Conservation (phyloP, 805 yeast genomes). For the Lipomyces orientalis region DNA sequence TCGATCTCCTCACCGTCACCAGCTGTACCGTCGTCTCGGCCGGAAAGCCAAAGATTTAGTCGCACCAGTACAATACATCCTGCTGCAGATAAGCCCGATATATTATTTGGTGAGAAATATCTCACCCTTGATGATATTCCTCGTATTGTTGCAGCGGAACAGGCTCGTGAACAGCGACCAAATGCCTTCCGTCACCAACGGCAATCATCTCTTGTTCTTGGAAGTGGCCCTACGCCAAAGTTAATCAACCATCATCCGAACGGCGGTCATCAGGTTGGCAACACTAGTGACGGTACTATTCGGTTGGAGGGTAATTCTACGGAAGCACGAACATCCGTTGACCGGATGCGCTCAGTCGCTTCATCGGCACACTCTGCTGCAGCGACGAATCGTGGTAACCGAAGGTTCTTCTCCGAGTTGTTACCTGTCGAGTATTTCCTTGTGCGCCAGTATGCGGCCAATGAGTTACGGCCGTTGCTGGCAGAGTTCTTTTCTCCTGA, state of each 20-base stretch:
- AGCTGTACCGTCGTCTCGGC: neutral
- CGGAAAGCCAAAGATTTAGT: neutral
- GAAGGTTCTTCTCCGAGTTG: conserved; percentile 48
- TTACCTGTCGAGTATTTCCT: conserved; percentile 61
- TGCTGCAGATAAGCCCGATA: conserved; percentile 21
- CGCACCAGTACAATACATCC: neutral
- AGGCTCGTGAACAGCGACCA: conserved; percentile 90
- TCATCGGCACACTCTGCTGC: conserved; percentile 18
- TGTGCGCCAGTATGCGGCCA: conserved; percentile 61
- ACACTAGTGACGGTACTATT: conserved; percentile 3
- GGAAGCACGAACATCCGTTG: conserved; percentile 9
- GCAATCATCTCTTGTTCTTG: conserved; percentile 19
- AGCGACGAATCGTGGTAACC: neutral
- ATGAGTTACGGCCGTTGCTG: conserved; percentile 52
- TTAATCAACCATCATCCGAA: conserved; percentile 22
- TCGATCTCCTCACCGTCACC: neutral
- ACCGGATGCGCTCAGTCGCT: conserved; percentile 16
- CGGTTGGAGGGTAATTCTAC: neutral
- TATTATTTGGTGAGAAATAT: conserved; percentile 61
- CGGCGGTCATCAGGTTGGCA: conserved; percentile 9
- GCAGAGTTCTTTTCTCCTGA: conserved; percentile 47
- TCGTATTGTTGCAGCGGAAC: conserved; percentile 94
- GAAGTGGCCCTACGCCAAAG: conserved; percentile 26
- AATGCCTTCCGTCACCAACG: conserved; percentile 76
- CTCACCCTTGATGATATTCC: conserved; percentile 96